Evolutionary conservation across 148 eudicot genomes (phyloP).

Genomic region (Fallopia convolvulus): DNA sequence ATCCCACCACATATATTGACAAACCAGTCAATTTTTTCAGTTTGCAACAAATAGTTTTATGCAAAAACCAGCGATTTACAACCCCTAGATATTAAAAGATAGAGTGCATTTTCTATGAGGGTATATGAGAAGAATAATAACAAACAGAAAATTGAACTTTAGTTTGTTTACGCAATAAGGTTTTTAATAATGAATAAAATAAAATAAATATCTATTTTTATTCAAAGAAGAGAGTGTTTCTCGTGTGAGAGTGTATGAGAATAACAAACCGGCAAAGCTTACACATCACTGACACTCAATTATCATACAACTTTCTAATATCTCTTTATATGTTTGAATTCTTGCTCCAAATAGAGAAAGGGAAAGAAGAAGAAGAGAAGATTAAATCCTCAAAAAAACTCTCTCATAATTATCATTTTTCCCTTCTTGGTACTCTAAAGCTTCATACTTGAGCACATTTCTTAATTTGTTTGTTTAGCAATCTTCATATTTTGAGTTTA

Average conservation of each 20-base stretch:
- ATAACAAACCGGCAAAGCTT: conserved; percentile 2
- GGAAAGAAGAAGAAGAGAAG: not conserved
- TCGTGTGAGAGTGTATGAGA: not conserved
- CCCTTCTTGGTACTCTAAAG: not conserved
- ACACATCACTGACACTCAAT: not conserved
- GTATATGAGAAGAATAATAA: too few species aligned
- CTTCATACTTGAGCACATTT: not conserved
- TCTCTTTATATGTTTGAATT: not conserved
- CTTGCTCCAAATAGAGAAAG: not conserved
- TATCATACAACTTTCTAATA: not conserved
- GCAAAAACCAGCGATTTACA: not conserved
- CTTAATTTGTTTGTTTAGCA: not conserved
- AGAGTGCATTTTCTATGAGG: too few species aligned
- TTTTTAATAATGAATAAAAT: not conserved
- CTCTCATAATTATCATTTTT: not conserved
- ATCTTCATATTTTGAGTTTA: not conserved
- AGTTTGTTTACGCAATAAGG: not conserved
- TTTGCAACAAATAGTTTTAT: not conserved
- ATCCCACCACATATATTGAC: not conserved
- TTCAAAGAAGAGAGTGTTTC: not conserved
- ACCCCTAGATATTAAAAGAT: not conserved
- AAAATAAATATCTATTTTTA: not conserved
- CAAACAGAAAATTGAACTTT: not conserved
- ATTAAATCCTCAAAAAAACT: not conserved
- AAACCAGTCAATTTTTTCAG: not conserved